Evolutionary conservation across 2,329 filamentous ascomycete species (phyloP).

Genomic region (Epichloe typhina): DNA sequence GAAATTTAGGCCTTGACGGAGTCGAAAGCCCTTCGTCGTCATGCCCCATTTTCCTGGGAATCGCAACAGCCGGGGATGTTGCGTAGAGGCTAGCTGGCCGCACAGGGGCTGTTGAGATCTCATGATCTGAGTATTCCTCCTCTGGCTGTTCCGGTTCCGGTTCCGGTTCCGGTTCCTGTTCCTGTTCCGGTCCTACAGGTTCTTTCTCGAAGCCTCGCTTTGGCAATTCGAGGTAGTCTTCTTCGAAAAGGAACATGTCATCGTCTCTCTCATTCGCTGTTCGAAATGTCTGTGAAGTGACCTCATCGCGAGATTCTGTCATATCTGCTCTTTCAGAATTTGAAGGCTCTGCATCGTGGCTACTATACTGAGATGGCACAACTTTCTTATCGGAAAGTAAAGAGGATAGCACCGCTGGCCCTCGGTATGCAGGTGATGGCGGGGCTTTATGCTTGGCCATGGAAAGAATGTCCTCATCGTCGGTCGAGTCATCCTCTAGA

Average conservation of each 20-base stretch:
- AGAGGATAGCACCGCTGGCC: not conserved
- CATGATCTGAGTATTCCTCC: conserved; percentile 13
- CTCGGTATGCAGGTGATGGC: not conserved
- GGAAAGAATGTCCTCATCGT: conserved; percentile 28
- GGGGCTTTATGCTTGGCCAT: conserved; percentile 18
- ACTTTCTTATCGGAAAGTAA: conserved; percentile 14
- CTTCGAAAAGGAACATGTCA: conserved; percentile 34
- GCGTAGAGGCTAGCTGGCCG: conserved; percentile 19
- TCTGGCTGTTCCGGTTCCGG: conserved; percentile 10
- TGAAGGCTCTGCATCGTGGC: not conserved
- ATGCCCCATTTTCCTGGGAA: conserved; percentile 9
- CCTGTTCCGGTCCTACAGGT: not conserved
- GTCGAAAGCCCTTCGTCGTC: conserved; percentile 14
- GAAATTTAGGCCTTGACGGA: conserved; percentile 21
- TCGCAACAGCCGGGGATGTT: conserved; percentile 31
- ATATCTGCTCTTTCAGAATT: not conserved
- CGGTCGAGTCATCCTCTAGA: conserved; percentile 22
- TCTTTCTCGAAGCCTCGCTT: not conserved
- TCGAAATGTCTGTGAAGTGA: not conserved
- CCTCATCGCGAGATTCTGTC: not conserved
- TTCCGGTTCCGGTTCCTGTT: not conserved
- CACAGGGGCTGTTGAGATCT: not conserved
- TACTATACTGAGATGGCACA: conserved; percentile 1
- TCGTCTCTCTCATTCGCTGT: conserved; percentile 17
- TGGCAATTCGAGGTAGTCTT: conserved; percentile 19